A percentile compares a stretch with the other conserved stretches of the same genome.
phyloP scores from a whole-genome alignment of 2,329 filamentous ascomycete genomes.

The Elsinoe arachidis region DNA sequence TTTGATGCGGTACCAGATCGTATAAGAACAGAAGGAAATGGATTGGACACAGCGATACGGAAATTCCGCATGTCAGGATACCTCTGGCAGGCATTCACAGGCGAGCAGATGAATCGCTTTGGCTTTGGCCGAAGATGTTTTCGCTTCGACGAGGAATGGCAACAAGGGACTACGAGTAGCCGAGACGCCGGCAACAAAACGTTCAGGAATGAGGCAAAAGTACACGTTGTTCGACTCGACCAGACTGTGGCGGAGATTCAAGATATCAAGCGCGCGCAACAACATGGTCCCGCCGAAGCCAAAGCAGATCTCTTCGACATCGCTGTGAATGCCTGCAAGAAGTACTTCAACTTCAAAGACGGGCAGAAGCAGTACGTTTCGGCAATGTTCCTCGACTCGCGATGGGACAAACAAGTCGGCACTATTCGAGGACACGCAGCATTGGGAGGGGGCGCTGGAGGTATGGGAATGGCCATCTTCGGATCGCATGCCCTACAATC shows the following conservation, averaged over 20 bases:
- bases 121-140: constrained; percentile 79
- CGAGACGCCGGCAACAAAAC: constrained; percentile 61
- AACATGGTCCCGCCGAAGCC: constrained; percentile 59
- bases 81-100: constrained; percentile 93
- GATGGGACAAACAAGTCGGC: constrained; percentile 69
- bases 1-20: constrained; percentile 76
- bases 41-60: constrained; percentile 66
- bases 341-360: constrained; percentile 63
- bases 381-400: constrained; percentile 74
- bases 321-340: constrained; percentile 66
- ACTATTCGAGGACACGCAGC: constrained; percentile 74
- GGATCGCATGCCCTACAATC: constrained; percentile 87
- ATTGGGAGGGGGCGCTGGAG: constrained; percentile 64
- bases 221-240: constrained; percentile 75
- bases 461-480: constrained; percentile 77
- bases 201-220: constrained; percentile 82
- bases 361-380: constrained; percentile 86
- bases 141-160: constrained; percentile 93
- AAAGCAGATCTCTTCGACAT: constrained; percentile 69
- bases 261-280: constrained; percentile 68
- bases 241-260: constrained; percentile 80
- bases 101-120: constrained; percentile 90
- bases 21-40: constrained; percentile 70
- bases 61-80: constrained; percentile 96
- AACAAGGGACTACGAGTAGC: constrained; percentile 66